Evolutionary conservation across 176 grass and related monocot species (phyloP).

Genomic region (Aegilops bicornis): DNA sequence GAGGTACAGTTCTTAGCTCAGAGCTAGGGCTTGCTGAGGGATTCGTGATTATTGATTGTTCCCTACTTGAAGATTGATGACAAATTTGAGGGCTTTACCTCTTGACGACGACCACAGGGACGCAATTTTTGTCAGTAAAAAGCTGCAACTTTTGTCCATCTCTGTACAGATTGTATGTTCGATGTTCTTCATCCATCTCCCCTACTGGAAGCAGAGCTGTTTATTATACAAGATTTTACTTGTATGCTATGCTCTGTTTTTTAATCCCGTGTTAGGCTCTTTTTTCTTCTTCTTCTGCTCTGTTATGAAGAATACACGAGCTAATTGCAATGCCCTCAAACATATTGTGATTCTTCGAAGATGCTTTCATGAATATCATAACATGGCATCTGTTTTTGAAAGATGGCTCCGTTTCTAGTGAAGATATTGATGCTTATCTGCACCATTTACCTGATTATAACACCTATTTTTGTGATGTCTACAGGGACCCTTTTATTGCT

Average conservation of each 20-base stretch:
- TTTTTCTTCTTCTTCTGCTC: constrained; percentile 1
- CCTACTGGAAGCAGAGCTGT: neutral
- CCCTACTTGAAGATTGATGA: neutral
- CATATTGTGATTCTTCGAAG: neutral
- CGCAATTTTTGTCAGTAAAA: neutral
- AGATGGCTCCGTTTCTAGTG: neutral
- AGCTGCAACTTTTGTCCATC: neutral
- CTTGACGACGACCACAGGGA: neutral
- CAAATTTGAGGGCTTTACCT: neutral
- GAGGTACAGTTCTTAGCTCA: neutral
- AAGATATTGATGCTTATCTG: neutral
- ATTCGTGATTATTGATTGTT: neutral
- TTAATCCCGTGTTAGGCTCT: neutral
- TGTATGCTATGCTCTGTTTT: neutral
- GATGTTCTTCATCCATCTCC: neutral
- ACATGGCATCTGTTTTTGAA: neutral
- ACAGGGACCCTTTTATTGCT: constrained; percentile 12
- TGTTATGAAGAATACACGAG: neutral
- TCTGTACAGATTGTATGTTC: neutral
- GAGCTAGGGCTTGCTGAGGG: neutral
- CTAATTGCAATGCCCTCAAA: neutral
- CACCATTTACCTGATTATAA: constrained; percentile 9
- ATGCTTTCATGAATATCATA: neutral
- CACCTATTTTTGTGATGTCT: neutral
- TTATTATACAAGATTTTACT: neutral